Evolutionary conservation across 257 asterid species (phyloP).

Genomic region (Jaltomata sinuosa): DNA sequence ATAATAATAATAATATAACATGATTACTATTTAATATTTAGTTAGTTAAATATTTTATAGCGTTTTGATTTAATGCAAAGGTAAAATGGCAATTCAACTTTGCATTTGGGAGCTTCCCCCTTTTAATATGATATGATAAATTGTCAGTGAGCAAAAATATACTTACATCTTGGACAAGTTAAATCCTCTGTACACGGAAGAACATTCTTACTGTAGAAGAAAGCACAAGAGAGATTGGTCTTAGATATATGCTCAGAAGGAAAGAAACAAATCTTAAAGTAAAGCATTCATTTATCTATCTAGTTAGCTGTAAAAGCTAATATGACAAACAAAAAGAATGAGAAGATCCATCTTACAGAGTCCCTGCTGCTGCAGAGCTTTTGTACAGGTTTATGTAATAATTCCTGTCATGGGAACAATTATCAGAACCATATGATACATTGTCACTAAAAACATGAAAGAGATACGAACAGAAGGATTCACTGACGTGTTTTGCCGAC

Average conservation of each 20-base stretch:
- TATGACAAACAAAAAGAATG: neutral
- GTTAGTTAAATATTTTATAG: too few relatives aligned
- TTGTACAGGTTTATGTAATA: constrained; percentile 57
- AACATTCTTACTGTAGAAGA: constrained; percentile 21
- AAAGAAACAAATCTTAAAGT: neutral
- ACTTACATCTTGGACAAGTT: constrained; percentile 38
- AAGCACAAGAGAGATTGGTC: constrained; percentile 12
- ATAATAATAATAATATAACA: too few relatives aligned
- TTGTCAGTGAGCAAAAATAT: neutral
- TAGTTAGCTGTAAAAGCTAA: neutral
- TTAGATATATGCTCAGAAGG: neutral
- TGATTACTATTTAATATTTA: too few relatives aligned
- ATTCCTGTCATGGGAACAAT: constrained; percentile 30
- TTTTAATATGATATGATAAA: too few relatives aligned
- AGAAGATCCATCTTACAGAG: constrained; percentile 39
- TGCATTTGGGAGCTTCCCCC: too few relatives aligned
- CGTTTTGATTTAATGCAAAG: too few relatives aligned
- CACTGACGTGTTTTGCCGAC: constrained; percentile 51
- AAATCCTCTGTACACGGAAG: constrained; percentile 28
- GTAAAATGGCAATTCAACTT: too few relatives aligned
- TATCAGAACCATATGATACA: neutral
- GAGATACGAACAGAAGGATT: constrained; percentile 1
- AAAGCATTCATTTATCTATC: neutral
- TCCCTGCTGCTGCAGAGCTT: constrained; percentile 43
- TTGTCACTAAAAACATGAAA: neutral